Evolutionary conservation across 495 filamentous ascomycete species (phyloP).

Genomic region (Aspergillus asperescens): DNA sequence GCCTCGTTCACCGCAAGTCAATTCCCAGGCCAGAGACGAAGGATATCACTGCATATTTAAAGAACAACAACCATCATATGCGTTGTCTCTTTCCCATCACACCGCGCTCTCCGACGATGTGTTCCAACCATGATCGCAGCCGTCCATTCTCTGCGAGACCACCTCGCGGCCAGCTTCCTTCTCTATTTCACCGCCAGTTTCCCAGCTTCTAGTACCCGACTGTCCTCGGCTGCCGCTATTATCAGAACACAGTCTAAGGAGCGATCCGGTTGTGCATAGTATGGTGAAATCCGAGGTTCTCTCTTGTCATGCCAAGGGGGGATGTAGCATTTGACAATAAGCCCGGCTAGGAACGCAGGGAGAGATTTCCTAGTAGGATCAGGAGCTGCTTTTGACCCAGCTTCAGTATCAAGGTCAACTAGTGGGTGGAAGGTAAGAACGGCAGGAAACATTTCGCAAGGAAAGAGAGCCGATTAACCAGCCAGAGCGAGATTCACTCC

Average conservation of each 20-base stretch:
- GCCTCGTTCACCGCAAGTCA: conserved; percentile 11
- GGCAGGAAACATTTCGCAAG: conserved; percentile 35
- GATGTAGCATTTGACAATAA: conserved; percentile 33
- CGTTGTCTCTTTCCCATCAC: conserved; percentile 28
- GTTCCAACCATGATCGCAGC: conserved; percentile 41
- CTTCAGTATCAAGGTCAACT: conserved; percentile 27
- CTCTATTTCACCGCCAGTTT: conserved; percentile 32
- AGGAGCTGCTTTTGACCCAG: conserved; percentile 24
- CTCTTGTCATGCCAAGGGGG: conserved; percentile 28
- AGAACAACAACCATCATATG: conserved; percentile 35
- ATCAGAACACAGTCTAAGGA: conserved; percentile 40
- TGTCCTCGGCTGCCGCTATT: conserved; percentile 41
- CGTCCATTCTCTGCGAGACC: conserved; percentile 35
- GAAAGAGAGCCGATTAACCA: conserved; percentile 33
- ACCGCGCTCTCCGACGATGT: conserved; percentile 27
- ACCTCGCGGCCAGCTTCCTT: conserved; percentile 30
- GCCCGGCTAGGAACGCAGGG: conserved; percentile 20
- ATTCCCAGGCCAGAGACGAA: neutral
- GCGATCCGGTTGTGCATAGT: conserved; percentile 31
- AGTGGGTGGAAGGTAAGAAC: conserved; percentile 41
- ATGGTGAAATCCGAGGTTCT: conserved; percentile 45
- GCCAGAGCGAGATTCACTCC: conserved; percentile 43
- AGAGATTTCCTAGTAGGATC: conserved; percentile 22
- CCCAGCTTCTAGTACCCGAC: conserved; percentile 38
- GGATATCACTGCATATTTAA: conserved; percentile 7